Evolutionary conservation across 192 early-diverging fungal species (phyloP), one percentile per base, ranked within the genome.

Genomic region (Dissophora ornata): DNA sequence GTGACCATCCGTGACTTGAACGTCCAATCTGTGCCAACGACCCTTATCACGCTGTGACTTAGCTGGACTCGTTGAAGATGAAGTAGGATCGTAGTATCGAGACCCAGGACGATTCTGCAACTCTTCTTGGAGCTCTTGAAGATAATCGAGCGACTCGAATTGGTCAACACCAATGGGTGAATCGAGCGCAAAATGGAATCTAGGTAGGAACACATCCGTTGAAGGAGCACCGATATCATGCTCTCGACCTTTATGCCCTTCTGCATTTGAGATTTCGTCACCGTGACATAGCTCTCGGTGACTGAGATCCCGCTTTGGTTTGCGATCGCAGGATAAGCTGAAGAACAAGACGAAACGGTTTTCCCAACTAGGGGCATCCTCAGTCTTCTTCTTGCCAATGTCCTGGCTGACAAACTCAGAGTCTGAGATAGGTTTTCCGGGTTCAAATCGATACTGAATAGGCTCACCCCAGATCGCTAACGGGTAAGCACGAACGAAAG

Each of bases 381-480:
- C 42, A 3, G 73, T 67, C 40, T 58, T 77, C 19, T 61, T 60
- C 29, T 49, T 62, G 34, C 45, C 15, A n/a, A 46, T 32, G 25
- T 47, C 47, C 21, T 21, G 33, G 29, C 55, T 68, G 22, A 57
- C 9, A 16, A 77, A 21, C 19, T 61, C 45, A 2, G 49, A 26
- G 13, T 51, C 38, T 11, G 56, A 56, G 19, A 75, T 41, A 1
- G 73, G 73, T 18, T 44, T 47, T 1, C 73, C 73, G 15, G 73
- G 73, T n/a, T 77, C 73, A 26, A 77, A 77, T 2, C 58, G 50
- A 56, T 67, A 77, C 29, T 32, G 24, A 12, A 77, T 29, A 0
- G 73, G 73, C 12, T 67, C 73, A 7, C 73, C 73, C 64, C 64
- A 77, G 34, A 77, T 21, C 0, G 73, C 73, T 1, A 77, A 21